A percentile compares a stretch with the other conserved stretches of the same genome.
phyloP scores from a whole-genome alignment of 306 rosid genomes.

The Fragaria ananassa region DNA sequence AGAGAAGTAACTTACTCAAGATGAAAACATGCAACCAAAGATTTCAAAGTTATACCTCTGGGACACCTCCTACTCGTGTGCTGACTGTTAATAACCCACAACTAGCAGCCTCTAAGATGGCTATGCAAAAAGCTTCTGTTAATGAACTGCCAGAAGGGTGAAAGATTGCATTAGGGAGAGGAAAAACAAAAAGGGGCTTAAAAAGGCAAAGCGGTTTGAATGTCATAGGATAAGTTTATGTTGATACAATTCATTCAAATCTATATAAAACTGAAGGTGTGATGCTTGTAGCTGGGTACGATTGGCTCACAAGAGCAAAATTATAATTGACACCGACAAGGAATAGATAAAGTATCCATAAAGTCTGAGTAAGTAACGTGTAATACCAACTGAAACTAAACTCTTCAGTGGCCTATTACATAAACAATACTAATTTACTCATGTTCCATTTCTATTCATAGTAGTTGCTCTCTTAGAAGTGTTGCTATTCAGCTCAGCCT shows the following conservation, averaged over 20 bases:
- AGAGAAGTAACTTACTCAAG: neutral
- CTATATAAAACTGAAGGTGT: neutral
- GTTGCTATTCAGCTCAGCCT: neutral
- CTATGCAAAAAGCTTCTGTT: slow-evolving; percentile 96
- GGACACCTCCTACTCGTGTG: slow-evolving; percentile 92
- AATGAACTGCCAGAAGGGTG: slow-evolving; percentile 58
- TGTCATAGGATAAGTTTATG: neutral
- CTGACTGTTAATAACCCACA: slow-evolving; percentile 95
- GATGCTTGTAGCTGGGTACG: neutral
- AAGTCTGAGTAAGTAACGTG: neutral
- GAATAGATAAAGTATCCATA: neutral
- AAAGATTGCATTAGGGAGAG: slow-evolving; percentile 4
- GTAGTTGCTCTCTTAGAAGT: neutral
- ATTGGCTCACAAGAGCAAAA: neutral
- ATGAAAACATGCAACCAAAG: neutral
- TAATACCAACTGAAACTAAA: neutral
- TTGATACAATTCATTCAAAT: neutral
- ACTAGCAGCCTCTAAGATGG: slow-evolving; percentile 95
- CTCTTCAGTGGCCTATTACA: neutral
- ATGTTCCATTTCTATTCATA: neutral
- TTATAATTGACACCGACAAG: neutral
- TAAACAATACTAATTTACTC: neutral
- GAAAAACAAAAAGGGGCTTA: neutral
- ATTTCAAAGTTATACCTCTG: slow-evolving; percentile 53
- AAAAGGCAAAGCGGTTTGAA: neutral